Evolutionary conservation across 225 moss, liverwort and hornwort genomes (phyloP).

Genomic region (Pleurozium schreberi): DNA sequence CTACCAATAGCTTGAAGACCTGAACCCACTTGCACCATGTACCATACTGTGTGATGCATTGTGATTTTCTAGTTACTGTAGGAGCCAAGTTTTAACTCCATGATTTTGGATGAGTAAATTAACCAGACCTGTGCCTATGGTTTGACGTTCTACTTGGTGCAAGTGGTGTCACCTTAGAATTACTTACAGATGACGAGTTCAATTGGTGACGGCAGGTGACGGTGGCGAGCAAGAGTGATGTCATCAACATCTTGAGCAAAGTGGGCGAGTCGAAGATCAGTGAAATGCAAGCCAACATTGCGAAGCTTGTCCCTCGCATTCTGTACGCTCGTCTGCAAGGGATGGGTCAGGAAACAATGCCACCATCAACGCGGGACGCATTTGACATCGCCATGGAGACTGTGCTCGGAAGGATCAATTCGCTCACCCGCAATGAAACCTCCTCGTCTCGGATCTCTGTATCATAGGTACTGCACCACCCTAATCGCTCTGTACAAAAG

Average conservation of each 20-base stretch:
- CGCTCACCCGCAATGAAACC: background rate
- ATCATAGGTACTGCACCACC: background rate
- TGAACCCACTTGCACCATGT: background rate
- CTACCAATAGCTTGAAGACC: background rate
- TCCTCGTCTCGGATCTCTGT: background rate
- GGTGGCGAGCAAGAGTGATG: slow-evolving; percentile 17
- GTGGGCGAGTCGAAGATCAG: slow-evolving; percentile 9
- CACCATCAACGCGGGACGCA: slow-evolving; percentile 19
- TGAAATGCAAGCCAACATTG: slow-evolving; percentile 39
- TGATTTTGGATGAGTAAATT: background rate
- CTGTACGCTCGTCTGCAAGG: slow-evolving; percentile 27
- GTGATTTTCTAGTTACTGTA: background rate
- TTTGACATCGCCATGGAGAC: slow-evolving; percentile 61
- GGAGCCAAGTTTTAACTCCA: background rate
- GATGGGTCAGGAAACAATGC: background rate
- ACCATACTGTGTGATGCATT: background rate
- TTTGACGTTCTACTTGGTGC: background rate
- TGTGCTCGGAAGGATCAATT: background rate
- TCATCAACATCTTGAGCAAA: slow-evolving; percentile 32
- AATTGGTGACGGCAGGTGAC: background rate
- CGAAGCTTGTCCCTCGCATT: slow-evolving; percentile 43
- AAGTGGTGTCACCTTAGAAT: background rate
- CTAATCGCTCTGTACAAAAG: background rate
- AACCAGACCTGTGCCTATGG: background rate
- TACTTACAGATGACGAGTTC: background rate